Percentiles rank a stretch among this genome's conserved stretches.
These are phyloP conservation scores for Talaromyces liani DNA, from an alignment of 495 filamentous ascomycete species.

Conservation along the genomic window DNA sequence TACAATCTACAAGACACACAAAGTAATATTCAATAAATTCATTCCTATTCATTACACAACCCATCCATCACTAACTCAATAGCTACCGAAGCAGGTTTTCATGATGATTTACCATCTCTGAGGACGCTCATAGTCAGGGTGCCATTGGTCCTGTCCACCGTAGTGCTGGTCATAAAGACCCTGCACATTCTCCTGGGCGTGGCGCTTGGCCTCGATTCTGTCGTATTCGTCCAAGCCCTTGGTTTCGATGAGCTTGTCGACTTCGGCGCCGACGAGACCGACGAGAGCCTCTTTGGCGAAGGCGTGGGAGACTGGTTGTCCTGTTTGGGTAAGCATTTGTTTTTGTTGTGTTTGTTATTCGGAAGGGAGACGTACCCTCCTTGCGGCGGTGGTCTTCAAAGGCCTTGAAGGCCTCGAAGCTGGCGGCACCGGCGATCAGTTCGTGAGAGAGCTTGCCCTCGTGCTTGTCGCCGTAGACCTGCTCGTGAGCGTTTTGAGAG, in stretches of 20 bases:
- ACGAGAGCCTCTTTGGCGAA: constrained; percentile 73
- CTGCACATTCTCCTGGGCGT: constrained; percentile 59
- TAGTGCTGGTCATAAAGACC: constrained; percentile 58
- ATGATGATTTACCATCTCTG: constrained; percentile 11
- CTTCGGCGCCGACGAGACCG: constrained; percentile 63
- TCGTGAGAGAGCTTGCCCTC: constrained; percentile 65
- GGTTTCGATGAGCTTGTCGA: constrained; percentile 74
- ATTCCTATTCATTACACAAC: neutral
- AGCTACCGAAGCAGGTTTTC: neutral
- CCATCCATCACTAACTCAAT: neutral
- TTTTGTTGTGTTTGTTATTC: neutral
- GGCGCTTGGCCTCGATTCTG: constrained; percentile 54
- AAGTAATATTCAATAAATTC: neutral
- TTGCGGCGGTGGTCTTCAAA: constrained; percentile 70
- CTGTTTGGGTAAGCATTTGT: constrained; percentile 22
- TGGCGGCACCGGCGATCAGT: constrained; percentile 64
- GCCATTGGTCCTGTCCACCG: constrained; percentile 35
- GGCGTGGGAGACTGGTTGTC: constrained; percentile 61
- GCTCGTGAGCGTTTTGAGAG: constrained; percentile 48
- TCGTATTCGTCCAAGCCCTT: constrained; percentile 68
- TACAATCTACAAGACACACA: too few species aligned
- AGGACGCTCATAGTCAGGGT: constrained; percentile 31
- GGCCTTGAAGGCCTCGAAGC: constrained; percentile 73
- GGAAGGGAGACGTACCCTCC: constrained; percentile 44
- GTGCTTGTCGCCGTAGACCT: constrained; percentile 49